Base-by-base conservation (phyloP, 2,329 filamentous ascomycete species). In the Magnaporthiopsis poae region DNA sequence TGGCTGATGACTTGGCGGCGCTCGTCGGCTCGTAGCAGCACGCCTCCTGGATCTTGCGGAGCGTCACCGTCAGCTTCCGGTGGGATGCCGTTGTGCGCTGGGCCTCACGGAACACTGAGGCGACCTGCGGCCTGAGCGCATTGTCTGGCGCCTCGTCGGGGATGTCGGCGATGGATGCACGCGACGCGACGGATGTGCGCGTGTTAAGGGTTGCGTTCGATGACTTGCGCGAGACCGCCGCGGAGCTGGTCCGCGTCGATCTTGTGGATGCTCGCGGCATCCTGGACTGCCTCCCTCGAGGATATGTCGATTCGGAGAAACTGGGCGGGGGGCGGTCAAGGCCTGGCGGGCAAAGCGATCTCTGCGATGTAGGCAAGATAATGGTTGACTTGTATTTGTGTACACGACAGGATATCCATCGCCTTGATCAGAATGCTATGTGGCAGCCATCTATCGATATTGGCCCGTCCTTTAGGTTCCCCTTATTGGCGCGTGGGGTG, bases 11-110 rank as follows among this genome's bases (percentile, higher is more conserved):
- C 73, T 84, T 85, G 69, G 82, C 85, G 33, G 78, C 64, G 69
- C 77, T 81, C 46, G 78, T 81, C 25, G 81, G 85, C 71, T 88
- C 86, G 72, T 88, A 88, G 74, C 85, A 88, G 79, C 92, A 96
- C 56, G 88, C 83, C 75, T 97, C 94, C 73, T 98, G 94, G 61
- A 96, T 85, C 77, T 96, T 97, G 69, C 94, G 88, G 68, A 99
- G 80, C 64, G 88, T 92, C 68, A 97, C 90, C 4, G 90, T 89
- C 0, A 96, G 84, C 75, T 98, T 98, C 68, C 94, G 84, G 75
- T 99, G 95, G 1, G 91, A 91, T 1, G 93, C 92, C 0, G 90
- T 96, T 1, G 91, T 96, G 72, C 89, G 88, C 77, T 99, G 95
- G 46, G 94, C 92, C 76, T 93, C 90, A 70, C 84, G 84, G 74